Conservation (phyloP, 345 rosid genomes). For the Streptanthus diversifolius region DNA sequence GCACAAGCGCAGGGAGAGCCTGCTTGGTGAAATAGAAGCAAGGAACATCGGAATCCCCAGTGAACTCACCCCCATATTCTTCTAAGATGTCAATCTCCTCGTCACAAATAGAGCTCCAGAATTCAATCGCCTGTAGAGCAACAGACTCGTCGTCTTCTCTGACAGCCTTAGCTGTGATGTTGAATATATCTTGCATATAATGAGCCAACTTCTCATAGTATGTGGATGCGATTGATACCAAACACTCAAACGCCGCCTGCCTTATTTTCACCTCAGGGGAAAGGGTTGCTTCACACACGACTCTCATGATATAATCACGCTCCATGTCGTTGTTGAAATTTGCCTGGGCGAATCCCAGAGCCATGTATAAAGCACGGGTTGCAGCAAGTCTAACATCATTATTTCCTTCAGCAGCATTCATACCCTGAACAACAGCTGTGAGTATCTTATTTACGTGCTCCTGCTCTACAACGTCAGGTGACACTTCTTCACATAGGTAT, state of each 20-base stretch:
- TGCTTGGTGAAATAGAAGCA: slow-evolving; percentile 60
- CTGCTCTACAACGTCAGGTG: slow-evolving; percentile 67
- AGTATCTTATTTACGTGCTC: slow-evolving; percentile 77
- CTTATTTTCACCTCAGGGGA: slow-evolving; percentile 55
- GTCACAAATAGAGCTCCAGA: slow-evolving; percentile 68
- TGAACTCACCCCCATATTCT: slow-evolving; percentile 49
- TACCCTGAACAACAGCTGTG: slow-evolving; percentile 66
- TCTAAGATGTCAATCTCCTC: slow-evolving; percentile 68
- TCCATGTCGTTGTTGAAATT: slow-evolving; percentile 64
- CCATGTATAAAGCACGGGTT: slow-evolving; percentile 54
- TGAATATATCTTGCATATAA: slow-evolving; percentile 56
- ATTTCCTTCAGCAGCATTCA: slow-evolving; percentile 55
- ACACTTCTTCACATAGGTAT: slow-evolving; percentile 70
- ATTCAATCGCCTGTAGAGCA: slow-evolving; percentile 64
- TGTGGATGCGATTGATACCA: slow-evolving; percentile 62
- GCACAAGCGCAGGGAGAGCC: slow-evolving; percentile 60
- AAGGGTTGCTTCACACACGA: slow-evolving; percentile 60
- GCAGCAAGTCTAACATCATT: slow-evolving; percentile 67
- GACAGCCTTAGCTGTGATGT: slow-evolving; percentile 58
- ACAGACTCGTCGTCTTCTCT: slow-evolving; percentile 62
- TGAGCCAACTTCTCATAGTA: slow-evolving; percentile 54
- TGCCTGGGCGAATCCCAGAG: slow-evolving; percentile 67
- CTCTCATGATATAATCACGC: slow-evolving; percentile 66
- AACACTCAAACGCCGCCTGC: slow-evolving; percentile 63
- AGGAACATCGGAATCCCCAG: slow-evolving; percentile 52